Base-by-base conservation (phyloP, 495 filamentous ascomycete species). In the Hyaloscypha hepaticicola region DNA sequence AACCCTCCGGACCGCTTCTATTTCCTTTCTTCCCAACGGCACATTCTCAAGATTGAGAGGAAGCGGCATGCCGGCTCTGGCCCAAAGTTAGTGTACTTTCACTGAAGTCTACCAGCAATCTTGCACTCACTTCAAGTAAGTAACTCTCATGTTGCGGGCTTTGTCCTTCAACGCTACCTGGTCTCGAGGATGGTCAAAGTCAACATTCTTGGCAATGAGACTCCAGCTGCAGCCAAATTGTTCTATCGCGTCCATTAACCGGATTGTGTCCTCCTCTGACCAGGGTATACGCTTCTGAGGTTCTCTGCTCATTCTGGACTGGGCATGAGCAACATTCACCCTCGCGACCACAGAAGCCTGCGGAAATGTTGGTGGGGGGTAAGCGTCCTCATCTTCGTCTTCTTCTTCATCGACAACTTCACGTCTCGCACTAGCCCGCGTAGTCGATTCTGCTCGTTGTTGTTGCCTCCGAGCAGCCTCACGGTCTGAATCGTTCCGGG, bases 81-180 rank as follows among this genome's bases (percentile, higher is more conserved):
- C 22, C 31, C 24, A 6, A 24, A 31, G 57, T 61, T 59, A 59
- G 38, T 19, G 27, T 63, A 50, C 3, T 34, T 45, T 45, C 38
- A 45, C 3, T 45, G 11, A 9, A 45, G 14, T 22, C 1, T 14
- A n/a, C 2, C 2, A 48, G 7, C 31, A 41, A 34, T 26, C 8
- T 31, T 5, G 49, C 16, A 78, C 81, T 72, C 75, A 86, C 82
- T 83, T 84, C 5, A 89, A 72, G 60, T 78, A 85, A 61, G 79
- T 80, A 38, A 83, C 79, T 68, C 88, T 88, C 59, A 90, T 70
- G 61, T 87, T 80, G 9, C 86, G 77, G 51, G 85, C 88, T 72
- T 89, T 90, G 75, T 90, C 87, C 31, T 87, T 88, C 22, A 90
- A 71, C 25, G 79, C 81, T 52, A 87, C 85, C 66, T 89, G 85